A percentile compares a stretch with the other conserved stretches of the same genome.
Evolutionary conservation across 164 flowering plant genomes (phyloP).

Genomic region (Platanus orientalis): DNA sequence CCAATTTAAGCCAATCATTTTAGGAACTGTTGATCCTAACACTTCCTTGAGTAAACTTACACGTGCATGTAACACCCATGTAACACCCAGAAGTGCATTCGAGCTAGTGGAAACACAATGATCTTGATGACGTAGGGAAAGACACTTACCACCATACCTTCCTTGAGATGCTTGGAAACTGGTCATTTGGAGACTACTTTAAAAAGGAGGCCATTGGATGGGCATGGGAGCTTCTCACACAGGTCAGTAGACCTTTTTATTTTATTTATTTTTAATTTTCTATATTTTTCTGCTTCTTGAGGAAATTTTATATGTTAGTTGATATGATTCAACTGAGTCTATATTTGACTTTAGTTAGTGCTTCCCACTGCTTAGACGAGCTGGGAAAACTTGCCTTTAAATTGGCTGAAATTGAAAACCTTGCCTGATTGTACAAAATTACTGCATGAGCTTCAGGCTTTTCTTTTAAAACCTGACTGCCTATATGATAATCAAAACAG

Average conservation of each 20-base stretch:
- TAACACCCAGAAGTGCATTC: constrained; percentile 96
- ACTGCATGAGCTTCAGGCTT: not conserved
- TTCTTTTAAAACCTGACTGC: not conserved
- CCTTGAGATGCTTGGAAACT: constrained; percentile 98
- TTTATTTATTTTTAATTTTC: not conserved
- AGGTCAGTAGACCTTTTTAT: constrained; percentile 36
- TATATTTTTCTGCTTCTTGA: not conserved
- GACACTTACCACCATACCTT: constrained; percentile 98
- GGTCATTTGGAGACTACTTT: constrained; percentile 98
- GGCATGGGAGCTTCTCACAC: constrained; percentile 94
- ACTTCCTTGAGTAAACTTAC: constrained; percentile 66
- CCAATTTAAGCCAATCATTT: constrained; percentile 91
- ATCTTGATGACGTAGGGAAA: constrained; percentile 97
- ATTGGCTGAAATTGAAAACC: not conserved
- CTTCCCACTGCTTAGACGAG: not conserved
- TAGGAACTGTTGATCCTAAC: constrained; percentile 86
- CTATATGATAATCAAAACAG: not conserved
- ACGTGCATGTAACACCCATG: constrained; percentile 88
- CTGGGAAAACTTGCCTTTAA: not conserved
- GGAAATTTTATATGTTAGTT: not conserved
- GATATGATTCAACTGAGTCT: not conserved
- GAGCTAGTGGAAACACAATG: constrained; percentile 98
- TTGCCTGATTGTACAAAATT: not conserved
- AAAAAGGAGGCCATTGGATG: constrained; percentile 84
- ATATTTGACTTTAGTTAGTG: not conserved